Base-by-base conservation (phyloP, 2,329 filamentous ascomycete species). In the Fusarium nurragi region DNA sequence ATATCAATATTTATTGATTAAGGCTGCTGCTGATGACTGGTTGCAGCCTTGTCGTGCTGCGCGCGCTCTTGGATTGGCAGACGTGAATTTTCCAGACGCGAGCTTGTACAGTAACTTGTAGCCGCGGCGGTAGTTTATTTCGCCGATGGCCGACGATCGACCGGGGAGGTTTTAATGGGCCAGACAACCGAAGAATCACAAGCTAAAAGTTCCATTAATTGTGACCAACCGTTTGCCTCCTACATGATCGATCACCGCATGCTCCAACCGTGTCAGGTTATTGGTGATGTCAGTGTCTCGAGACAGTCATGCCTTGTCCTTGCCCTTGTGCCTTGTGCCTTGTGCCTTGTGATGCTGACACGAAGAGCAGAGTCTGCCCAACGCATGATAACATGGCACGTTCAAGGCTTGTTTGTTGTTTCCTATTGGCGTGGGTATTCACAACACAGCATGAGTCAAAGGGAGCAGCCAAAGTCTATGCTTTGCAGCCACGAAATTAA, bases 211-310 rank as follows among this genome's bases (percentile, higher is more conserved):
- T 34, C 32, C 32, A 47, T 5, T 41, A 38, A 23, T 53, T 41
- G 56, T 39, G 44, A 47, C 52, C 51, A 53, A 55, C 61, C 47
- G 41, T 60, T 61, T 39, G 39, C 43, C 61, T 46, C 34, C 62
- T 60, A 50, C 48, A 23, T 22, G 56, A 71, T 70, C 67, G 54
- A 62, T 60, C 57, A 54, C 58, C 48, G 52, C 54, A 69, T 69
- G 64, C 41, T 50, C 66, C 60, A 65, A 56, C 54, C 51, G 54
- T 54, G 64, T 63, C 54, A 71, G 60, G 60, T 59, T 62, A 67
- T 66, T 61, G 59, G 69, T 70, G 69, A 69, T 70, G 69, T 67
- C 57, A 68, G 50, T 43, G 67, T 70, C 65, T 67, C 63, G 56
- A 70, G 69, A 65, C 40, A 50, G 37, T 58, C 32, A 54, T 52